Evolutionary conservation across 2,329 filamentous ascomycete species (phyloP), one percentile per base, ranked within the genome.

Genomic region (Xylariales sp.): DNA sequence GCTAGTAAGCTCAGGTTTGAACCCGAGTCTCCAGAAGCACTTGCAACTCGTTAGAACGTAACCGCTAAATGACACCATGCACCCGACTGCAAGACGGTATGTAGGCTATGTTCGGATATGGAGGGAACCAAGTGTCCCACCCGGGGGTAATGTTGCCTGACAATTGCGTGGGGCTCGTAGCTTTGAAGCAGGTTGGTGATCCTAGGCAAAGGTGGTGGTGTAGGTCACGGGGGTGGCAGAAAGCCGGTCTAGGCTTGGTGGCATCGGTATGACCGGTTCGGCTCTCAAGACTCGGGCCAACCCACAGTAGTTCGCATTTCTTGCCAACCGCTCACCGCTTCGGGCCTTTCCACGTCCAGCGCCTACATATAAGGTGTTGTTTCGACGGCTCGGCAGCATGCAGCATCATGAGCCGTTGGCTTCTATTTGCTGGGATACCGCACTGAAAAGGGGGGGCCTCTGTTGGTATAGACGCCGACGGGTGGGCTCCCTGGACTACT

Each of bases 151-250:
- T 45, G 23, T 56, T 56, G 14, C 39, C 6, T 56, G 39, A 23
- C 18, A 45, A 32, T 16, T 54, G 32, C 50, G 23, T 36, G n/a
- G n/a, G 32, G 18, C 32, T 23, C 23, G 3, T 28, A 30, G 34
- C 30, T 9, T 28, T 28, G 18, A 28, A 18, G 23, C 12, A 23
- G 16, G 39, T 30, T 46, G 18, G 23, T 32, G 36, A 45, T 58
- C 46, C 34, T 39, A n/a, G 28, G 18, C 32, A 60, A 39, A 46
- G 10, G 36, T 28, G 52, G 49, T 55, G 50, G 58, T 56, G 50
- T 52, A 49, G n/a, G 63, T 65, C 57, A 65, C 63, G 63, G 41
- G 63, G 63, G 62, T 62, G 43, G 16, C 14, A 56, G 32, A 32
- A 45, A 45, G 39, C 50, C 32, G 28, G 46, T 58, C 46, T 58